Evolutionary conservation across 768 basidiomycete species (phyloP).

Genomic region (Boletus coccyginus): DNA sequence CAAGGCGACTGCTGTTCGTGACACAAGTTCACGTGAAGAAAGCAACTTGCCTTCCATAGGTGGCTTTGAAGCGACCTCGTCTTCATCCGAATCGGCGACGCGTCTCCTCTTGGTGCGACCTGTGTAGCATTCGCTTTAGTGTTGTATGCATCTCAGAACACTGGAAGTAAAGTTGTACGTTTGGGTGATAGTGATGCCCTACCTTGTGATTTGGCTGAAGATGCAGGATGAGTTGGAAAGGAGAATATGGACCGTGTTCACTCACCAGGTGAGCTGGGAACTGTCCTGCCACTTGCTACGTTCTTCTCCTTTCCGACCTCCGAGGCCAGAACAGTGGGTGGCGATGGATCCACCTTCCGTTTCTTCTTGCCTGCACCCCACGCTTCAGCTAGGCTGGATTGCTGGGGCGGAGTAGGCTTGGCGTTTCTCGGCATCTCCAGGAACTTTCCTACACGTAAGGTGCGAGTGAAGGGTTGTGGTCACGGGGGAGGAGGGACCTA

Average conservation of each 20-base stretch:
- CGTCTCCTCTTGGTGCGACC: slow-evolving; percentile 48
- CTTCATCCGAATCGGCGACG: slow-evolving; percentile 55
- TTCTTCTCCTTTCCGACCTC: slow-evolving; percentile 25
- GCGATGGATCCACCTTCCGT: slow-evolving; percentile 21
- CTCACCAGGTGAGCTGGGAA: slow-evolving; percentile 10
- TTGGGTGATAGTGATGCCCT: slow-evolving; percentile 27
- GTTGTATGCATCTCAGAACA: not conserved
- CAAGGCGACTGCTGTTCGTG: not conserved
- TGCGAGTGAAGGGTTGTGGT: not conserved
- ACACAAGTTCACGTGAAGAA: not conserved
- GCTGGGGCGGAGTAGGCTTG: slow-evolving; percentile 71
- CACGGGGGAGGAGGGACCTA: slow-evolving; percentile 23
- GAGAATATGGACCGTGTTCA: not conserved
- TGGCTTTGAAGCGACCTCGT: slow-evolving; percentile 19
- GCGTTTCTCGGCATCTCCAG: slow-evolving; percentile 66
- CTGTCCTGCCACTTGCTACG: slow-evolving; percentile 7
- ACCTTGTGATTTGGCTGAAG: slow-evolving; percentile 38
- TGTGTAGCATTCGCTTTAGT: slow-evolving; percentile 12
- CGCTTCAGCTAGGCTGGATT: slow-evolving; percentile 74
- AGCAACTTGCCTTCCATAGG: not conserved
- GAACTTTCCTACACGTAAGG: slow-evolving; percentile 55
- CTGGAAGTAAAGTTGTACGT: slow-evolving; percentile 9
- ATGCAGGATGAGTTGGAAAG: slow-evolving; percentile 2
- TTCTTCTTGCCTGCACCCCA: slow-evolving; percentile 58
- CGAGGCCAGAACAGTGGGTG: slow-evolving; percentile 20